phyloP scores from a whole-genome alignment of 495 filamentous ascomycete species.

The Trichoderma parareesei region DNA sequence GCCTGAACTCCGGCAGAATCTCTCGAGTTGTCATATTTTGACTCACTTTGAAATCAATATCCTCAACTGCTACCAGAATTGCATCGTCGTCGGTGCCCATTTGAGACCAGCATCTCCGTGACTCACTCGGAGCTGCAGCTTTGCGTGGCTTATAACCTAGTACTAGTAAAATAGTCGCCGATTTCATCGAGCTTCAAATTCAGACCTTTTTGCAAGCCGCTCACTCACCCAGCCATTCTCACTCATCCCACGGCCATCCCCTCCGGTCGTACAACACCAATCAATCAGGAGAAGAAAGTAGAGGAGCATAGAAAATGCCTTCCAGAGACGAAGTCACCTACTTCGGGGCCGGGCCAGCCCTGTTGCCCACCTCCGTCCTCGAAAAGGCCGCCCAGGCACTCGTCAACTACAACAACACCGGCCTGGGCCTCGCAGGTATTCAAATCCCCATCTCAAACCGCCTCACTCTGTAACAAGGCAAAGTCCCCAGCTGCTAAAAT shows the following conservation, averaged over 20 bases:
- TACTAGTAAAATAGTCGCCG: background rate
- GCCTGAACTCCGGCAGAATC: background rate
- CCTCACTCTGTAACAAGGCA: too few species aligned
- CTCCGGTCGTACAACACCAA: too few species aligned
- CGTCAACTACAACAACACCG: constrained; percentile 72
- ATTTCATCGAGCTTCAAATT: background rate
- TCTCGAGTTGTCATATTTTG: background rate
- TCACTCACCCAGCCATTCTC: background rate
- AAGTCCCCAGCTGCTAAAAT: background rate
- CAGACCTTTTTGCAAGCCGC: background rate
- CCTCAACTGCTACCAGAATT: background rate
- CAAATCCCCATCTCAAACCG: too few species aligned
- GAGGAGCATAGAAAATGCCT: constrained; percentile 18
- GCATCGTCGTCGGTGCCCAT: background rate
- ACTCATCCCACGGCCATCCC: background rate
- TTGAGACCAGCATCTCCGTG: background rate
- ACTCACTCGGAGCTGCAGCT: background rate
- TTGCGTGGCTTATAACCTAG: background rate
- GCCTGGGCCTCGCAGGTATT: constrained; percentile 43
- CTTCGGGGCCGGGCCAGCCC: constrained; percentile 82
- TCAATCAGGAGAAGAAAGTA: too few species aligned
- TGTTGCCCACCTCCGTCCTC: constrained; percentile 70
- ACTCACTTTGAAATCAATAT: background rate
- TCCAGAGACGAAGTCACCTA: constrained; percentile 38
- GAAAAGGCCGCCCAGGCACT: constrained; percentile 65